These are phyloP conservation scores for Amanita rimosa DNA, from an alignment of 768 basidiomycete species.

Conservation along the genomic window DNA sequence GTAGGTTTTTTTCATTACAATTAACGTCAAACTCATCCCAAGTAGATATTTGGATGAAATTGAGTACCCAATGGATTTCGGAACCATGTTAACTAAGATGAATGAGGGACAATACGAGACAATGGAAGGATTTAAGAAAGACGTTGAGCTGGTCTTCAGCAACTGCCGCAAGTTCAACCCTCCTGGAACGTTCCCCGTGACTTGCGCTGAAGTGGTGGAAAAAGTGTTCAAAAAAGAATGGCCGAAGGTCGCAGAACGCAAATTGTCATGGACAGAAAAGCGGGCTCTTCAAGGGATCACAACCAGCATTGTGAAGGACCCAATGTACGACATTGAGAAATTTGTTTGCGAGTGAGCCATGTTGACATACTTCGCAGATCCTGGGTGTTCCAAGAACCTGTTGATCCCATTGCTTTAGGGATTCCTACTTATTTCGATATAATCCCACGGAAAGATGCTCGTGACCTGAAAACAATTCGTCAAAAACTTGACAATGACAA, in stretches of 20 bases:
- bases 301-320: conserved; percentile 58
- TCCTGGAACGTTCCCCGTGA: conserved; percentile 59
- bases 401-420: conserved; percentile 75
- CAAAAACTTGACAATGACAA: conserved; percentile 73
- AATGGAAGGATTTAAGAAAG: conserved; percentile 75
- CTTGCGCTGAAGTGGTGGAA: conserved; percentile 67
- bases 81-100: conserved; percentile 66
- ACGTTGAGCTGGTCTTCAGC: conserved; percentile 71
- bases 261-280: conserved; percentile 72
- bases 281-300: conserved; percentile 62
- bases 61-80: conserved; percentile 86
- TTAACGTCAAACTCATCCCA: conserved; percentile 6
- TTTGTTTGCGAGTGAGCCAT: not conserved
- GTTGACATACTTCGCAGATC: conserved; percentile 31
- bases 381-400: conserved; percentile 72
- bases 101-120: conserved; percentile 55
- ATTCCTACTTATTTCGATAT: conserved; percentile 87
- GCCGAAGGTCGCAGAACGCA: conserved; percentile 62
- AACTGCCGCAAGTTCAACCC: conserved; percentile 95
- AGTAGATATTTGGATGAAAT: conserved; percentile 88
- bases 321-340: conserved; percentile 32
- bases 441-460: conserved; percentile 75
- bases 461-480: conserved; percentile 78
- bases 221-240: conserved; percentile 77
- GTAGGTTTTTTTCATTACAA: conserved; percentile 32